Percentiles rank a stretch among this genome's conserved stretches.
These are phyloP conservation scores for Isoetes taiwanensis DNA, from an alignment of 75 land plant species.

Conservation along the genomic window DNA sequence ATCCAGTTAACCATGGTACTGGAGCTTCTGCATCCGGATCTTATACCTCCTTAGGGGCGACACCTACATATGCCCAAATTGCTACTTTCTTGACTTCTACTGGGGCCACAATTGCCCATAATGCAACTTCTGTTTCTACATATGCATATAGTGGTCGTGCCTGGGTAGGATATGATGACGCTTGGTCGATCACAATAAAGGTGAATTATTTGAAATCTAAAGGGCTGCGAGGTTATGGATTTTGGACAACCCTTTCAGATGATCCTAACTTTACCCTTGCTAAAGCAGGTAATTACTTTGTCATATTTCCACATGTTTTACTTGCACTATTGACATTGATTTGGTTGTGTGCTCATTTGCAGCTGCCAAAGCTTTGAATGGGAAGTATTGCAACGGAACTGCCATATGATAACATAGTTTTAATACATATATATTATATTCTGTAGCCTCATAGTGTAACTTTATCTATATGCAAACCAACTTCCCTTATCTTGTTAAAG, in stretches of 20 bases:
- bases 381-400: constrained; percentile 2
- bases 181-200: neutral
- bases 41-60: neutral
- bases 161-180: constrained; percentile 6
- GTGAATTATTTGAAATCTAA: neutral
- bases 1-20: constrained; percentile 3
- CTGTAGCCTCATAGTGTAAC: too few species aligned
- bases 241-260: neutral
- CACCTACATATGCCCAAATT: neutral
- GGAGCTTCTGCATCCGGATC: neutral
- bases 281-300: neutral
- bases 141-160: neutral
- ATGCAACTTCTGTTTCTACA: neutral
- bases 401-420: neutral
- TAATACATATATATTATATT: too few species aligned
- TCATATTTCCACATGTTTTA: neutral
- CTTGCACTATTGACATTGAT: neutral
- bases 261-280: neutral
- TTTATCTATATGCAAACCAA: too few species aligned
- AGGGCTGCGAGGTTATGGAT: constrained; percentile 4
- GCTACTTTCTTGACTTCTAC: neutral
- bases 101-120: neutral
- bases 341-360: neutral
- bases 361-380: constrained; percentile 2
- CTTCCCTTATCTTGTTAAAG: too few species aligned